Base-by-base conservation (phyloP, 495 filamentous ascomycete species). In the Schizothecium vesticola region DNA sequence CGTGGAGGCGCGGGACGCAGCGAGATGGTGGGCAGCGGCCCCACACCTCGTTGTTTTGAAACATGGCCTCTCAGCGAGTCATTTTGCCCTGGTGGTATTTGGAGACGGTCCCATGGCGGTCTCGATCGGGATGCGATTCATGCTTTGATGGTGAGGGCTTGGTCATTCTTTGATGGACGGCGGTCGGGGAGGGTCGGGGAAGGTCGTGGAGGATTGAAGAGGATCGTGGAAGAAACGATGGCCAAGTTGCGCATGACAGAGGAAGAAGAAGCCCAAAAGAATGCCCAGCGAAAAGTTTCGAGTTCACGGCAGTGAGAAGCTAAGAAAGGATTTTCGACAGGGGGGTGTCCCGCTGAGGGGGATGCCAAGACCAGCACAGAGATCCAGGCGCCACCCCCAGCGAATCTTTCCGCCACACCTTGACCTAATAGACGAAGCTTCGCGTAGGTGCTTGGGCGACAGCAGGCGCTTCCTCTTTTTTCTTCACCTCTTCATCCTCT, bases 31-130 rank as follows among this genome's bases (percentile, higher is more conserved):
- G 51, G 51, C 19, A 36, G 64, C 23, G 11, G 9, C 33, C 63
- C 63, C 64, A 51, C 43, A 36, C 64, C 55, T 51, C 56, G 59
- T 66, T 58, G 65, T 60, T 66, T 66, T 60, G 65, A 66, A 66
- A 66, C 65, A 28, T 60, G 43, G 29, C 65, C 65, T 66, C 56
- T 10, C 28, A 12, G n/a, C 65, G 65, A 66, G 65, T 60, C 55
- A 66, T 51, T 7, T n/a, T 43, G 56, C 16, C 13, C n/a, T n/a
- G 11, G 22, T 19, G 24, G 9, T 26, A 5, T 24, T 21, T 57
- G 8, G 25, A 26, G 29, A 36, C 51, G 16, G 43, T 16, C 7
- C 19, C 33, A 56, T 6, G 23, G 22, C 8, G 51, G 63, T n/a
- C 24, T 22, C 19, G 55, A 56, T 36, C 31, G 51, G 29, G 33